Base-by-base conservation (phyloP, 768 basidiomycete genomes). In the Tylopilus vinaceipallidus region DNA sequence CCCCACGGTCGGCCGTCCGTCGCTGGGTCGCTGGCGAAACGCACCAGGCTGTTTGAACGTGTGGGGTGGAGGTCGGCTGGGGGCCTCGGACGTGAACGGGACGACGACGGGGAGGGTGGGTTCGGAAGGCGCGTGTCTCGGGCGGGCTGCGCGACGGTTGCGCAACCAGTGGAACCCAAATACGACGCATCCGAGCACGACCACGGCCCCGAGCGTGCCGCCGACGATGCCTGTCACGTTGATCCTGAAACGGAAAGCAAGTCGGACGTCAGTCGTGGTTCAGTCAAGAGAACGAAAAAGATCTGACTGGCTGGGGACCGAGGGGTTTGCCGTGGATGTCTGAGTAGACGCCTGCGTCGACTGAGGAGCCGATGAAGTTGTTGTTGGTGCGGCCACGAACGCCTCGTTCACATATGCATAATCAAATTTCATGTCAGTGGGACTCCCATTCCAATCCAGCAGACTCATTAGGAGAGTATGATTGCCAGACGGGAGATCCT, bases 401-500 rank as follows among this genome's bases (percentile, higher is more conserved):
- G 61, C 49, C 44, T 64, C 63, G n/a, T 64, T 64, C 22, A 64
- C 26, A 16, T 39, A 32, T 41, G 64, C 64, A 40, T 58, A 66
- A 27, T 64, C 62, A 7, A 65, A 66, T 27, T 63, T 58, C 63
- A 64, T 60, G 26, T 52, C 54, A 14, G 57, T 59, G 22, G 22
- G 5, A 3, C 8, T 7, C 6, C 47, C 53, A 2, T 44, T 24
- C 62, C 63, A 66, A 38, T 66, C 38, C 34, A 63, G 22, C 6
- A 63, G 14, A 12, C 52, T 56, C 63, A 64, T 60, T 24, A 12
- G 29, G 38, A 64, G 45, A 23, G 52, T 61, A 27, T 66, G 61
- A 14, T 48, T 53, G 23, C 52, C 53, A 2, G 33, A 45, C 1
- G 36, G 17, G 22, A 64, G 52, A 27, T 53, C 56, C 20, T 64